phyloP scores from a whole-genome alignment of 2,329 filamentous ascomycete species.

The Penicillium sp. region DNA sequence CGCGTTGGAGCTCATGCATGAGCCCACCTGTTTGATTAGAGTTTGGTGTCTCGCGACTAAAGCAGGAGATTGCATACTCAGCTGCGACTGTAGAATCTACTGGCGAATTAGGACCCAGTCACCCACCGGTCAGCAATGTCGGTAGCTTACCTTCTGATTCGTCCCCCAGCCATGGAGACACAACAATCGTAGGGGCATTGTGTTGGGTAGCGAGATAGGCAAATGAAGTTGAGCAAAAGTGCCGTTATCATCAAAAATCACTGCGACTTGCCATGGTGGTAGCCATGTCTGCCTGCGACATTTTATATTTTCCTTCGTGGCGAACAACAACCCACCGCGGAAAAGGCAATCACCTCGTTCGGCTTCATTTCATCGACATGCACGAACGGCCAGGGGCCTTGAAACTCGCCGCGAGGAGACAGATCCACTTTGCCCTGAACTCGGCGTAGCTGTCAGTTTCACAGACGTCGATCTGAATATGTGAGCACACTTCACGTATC shows the following conservation, averaged over 20 bases:
- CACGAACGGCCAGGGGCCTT: not conserved
- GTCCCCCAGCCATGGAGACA: slow-evolving; percentile 31
- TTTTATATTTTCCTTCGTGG: slow-evolving; percentile 1
- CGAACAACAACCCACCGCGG: not conserved
- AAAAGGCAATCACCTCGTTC: not conserved
- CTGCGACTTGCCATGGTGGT: not conserved
- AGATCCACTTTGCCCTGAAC: not conserved
- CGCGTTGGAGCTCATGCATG: slow-evolving; percentile 22
- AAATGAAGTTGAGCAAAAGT: not conserved
- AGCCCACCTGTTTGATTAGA: slow-evolving; percentile 17
- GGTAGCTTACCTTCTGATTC: slow-evolving; percentile 21
- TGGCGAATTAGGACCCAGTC: slow-evolving; percentile 1
- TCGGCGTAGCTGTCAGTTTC: not conserved
- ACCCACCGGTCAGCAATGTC: not conserved
- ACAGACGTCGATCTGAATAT: slow-evolving; percentile 1
- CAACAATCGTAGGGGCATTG: slow-evolving; percentile 25
- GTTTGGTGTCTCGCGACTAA: not conserved
- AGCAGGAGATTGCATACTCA: slow-evolving; percentile 16
- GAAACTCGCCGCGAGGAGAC: slow-evolving; percentile 1
- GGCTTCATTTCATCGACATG: not conserved
- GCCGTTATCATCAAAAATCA: not conserved
- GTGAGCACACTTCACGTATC: not conserved
- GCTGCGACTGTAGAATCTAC: slow-evolving; percentile 25
- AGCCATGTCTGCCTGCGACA: not conserved
- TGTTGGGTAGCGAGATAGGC: not conserved